phyloP scores from a whole-genome alignment of 768 basidiomycete species.

The Pisolithus marmoratus region DNA sequence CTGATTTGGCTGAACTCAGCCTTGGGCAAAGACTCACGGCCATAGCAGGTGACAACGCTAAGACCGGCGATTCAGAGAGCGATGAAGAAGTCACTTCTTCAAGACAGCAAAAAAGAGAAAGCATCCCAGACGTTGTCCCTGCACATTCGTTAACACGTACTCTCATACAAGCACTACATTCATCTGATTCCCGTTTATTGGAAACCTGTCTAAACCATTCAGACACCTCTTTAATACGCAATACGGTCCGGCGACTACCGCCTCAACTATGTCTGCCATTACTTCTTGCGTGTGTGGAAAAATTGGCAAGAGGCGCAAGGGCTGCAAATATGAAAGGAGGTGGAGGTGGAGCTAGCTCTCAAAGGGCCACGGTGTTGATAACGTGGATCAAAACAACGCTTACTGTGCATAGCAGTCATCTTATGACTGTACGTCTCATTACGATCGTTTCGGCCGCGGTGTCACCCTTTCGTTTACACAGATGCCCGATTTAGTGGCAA shows the following conservation, averaged over 20 bases:
- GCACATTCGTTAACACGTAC: slow-evolving; percentile 89
- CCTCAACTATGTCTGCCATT: slow-evolving; percentile 83
- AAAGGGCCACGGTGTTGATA: slow-evolving; percentile 63
- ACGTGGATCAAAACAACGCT: slow-evolving; percentile 81
- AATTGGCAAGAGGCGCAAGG: slow-evolving; percentile 71
- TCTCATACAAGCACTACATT: slow-evolving; percentile 93
- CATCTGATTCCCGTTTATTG: slow-evolving; percentile 80
- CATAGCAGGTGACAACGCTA: background rate
- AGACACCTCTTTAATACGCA: slow-evolving; percentile 71
- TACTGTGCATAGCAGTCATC: slow-evolving; percentile 79
- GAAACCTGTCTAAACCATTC: slow-evolving; percentile 86
- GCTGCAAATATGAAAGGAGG: slow-evolving; percentile 72
- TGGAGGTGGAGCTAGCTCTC: slow-evolving; percentile 73
- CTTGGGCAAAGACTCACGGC: slow-evolving; percentile 60
- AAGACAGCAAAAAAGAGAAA: slow-evolving; percentile 11
- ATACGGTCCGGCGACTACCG: slow-evolving; percentile 83
- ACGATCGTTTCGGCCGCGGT: background rate
- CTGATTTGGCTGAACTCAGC: slow-evolving; percentile 84
- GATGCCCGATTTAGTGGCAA: slow-evolving; percentile 90
- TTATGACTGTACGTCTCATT: slow-evolving; percentile 76
- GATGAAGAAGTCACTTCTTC: slow-evolving; percentile 36
- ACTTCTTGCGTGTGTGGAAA: slow-evolving; percentile 83
- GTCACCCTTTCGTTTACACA: slow-evolving; percentile 26
- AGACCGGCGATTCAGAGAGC: slow-evolving; percentile 31
- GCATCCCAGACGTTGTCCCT: slow-evolving; percentile 46